A percentile compares a stretch with the other conserved stretches of the same genome.
phyloP scores from a whole-genome alignment of 2,329 filamentous ascomycete species.

The Sclerotinia sclerotiorum region DNA sequence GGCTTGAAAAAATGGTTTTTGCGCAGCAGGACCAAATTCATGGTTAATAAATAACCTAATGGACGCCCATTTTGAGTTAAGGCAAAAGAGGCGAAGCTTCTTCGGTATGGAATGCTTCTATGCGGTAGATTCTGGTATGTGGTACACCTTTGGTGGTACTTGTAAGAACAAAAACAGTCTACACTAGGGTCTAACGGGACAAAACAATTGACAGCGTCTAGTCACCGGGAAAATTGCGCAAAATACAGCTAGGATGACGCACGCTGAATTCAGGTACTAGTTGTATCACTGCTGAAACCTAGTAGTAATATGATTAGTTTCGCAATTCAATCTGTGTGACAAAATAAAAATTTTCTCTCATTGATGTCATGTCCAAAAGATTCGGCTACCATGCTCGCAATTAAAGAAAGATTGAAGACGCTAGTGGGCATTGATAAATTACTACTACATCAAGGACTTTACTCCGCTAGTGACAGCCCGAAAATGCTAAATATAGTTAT shows the following conservation, averaged over 20 bases:
- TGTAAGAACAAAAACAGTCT: too few relatives aligned
- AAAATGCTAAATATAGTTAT: not conserved
- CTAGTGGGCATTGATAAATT: not conserved
- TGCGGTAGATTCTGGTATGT: not conserved
- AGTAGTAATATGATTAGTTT: not conserved
- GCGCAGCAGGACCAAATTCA: not conserved
- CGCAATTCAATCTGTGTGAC: too few relatives aligned
- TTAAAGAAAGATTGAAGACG: not conserved
- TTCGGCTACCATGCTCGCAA: not conserved
- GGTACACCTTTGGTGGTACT: not conserved
- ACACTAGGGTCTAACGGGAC: not conserved
- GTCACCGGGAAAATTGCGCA: not conserved
- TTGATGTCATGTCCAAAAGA: not conserved
- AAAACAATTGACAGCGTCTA: not conserved
- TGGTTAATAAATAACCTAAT: not conserved
- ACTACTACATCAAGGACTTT: not conserved
- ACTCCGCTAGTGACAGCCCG: too few relatives aligned
- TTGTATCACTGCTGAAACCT: not conserved
- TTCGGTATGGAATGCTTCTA: not conserved
- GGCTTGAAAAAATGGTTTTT: not conserved
- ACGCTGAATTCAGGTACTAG: not conserved
- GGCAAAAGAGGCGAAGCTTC: not conserved
- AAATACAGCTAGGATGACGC: not conserved
- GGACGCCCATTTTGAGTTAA: too few relatives aligned
- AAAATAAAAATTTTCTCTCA: not conserved